phyloP scores from a whole-genome alignment of 768 basidiomycete species.

The Pleurotus eryngii region DNA sequence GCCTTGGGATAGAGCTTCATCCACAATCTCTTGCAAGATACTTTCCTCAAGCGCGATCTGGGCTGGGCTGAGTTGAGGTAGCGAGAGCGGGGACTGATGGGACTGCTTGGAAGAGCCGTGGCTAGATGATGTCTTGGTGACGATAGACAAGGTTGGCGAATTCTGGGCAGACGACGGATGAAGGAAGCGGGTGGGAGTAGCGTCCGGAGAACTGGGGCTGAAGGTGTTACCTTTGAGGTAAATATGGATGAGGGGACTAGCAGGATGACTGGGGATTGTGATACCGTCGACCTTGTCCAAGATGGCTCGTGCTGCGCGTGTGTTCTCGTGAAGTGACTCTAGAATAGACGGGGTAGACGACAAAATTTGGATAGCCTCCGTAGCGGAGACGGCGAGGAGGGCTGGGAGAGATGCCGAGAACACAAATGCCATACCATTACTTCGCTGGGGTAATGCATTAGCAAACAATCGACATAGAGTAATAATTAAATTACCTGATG shows the following conservation, averaged over 20 bases:
- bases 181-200: conserved; percentile 14
- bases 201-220: conserved; percentile 17
- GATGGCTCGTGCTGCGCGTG: conserved; percentile 69
- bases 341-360: conserved; percentile 75
- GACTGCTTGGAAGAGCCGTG: conserved; percentile 33
- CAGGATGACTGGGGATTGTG: conserved; percentile 79
- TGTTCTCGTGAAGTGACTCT: conserved; percentile 74
- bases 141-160: conserved; percentile 11
- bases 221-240: conserved; percentile 22
- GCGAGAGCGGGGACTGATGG: conserved; percentile 44
- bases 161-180: conserved; percentile 19
- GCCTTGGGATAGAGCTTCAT: conserved; percentile 77
- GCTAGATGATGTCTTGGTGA: neutral
- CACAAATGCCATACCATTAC: conserved; percentile 93
- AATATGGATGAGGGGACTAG: conserved; percentile 88
- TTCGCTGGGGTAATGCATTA: conserved; percentile 51
- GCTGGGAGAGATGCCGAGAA: conserved; percentile 96
- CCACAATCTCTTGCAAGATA: conserved; percentile 88
- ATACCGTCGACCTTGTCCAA: conserved; percentile 82
- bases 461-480: neutral
- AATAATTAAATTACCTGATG: conserved; percentile 63
- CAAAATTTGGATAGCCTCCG: conserved; percentile 80
- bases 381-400: conserved; percentile 82
- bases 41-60: conserved; percentile 71
- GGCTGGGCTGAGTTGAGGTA: conserved; percentile 43